A percentile compares a stretch with the other conserved stretches of the same genome.
Conservation (phyloP, 2,329 filamentous ascomycete genomes). For the Aspergillus quadrilineatus region DNA sequence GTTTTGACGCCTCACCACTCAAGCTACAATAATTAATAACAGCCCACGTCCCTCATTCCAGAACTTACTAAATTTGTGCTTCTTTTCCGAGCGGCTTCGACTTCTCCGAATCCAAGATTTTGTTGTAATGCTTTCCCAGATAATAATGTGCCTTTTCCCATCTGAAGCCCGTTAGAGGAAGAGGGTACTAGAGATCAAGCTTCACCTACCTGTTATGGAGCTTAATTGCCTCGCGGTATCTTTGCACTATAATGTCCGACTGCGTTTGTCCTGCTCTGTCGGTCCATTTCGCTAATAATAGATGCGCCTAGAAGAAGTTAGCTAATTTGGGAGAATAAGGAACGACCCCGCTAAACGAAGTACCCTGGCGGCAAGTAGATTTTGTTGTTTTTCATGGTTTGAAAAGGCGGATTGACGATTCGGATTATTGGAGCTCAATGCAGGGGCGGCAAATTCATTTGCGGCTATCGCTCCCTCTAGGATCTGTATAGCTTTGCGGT, state of each 20-base stretch:
- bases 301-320: constrained; percentile 60
- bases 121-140: constrained; percentile 95
- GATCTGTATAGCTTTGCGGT: constrained; percentile 90
- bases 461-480: constrained; percentile 81
- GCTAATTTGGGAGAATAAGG: background rate
- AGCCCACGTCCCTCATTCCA: background rate
- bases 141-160: constrained; percentile 99
- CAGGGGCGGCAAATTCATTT: constrained; percentile 65
- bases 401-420: constrained; percentile 38
- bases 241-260: constrained; percentile 71
- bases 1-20: constrained; percentile 78
- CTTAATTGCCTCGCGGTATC: constrained; percentile 72
- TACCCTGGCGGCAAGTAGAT: constrained; percentile 50
- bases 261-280: constrained; percentile 93
- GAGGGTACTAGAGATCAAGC: background rate
- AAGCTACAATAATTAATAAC: constrained; percentile 47
- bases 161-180: constrained; percentile 36
- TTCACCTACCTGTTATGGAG: constrained; percentile 36
- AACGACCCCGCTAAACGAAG: background rate
- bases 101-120: constrained; percentile 87
- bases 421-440: constrained; percentile 38
- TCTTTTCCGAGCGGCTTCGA: constrained; percentile 73
- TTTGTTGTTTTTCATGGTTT: constrained; percentile 49
- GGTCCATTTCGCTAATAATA: constrained; percentile 94
- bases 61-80: constrained; percentile 61